These are phyloP conservation scores for Bipolaris zeicola DNA, from an alignment of 2,329 filamentous ascomycete genomes.

Conservation along the genomic window DNA sequence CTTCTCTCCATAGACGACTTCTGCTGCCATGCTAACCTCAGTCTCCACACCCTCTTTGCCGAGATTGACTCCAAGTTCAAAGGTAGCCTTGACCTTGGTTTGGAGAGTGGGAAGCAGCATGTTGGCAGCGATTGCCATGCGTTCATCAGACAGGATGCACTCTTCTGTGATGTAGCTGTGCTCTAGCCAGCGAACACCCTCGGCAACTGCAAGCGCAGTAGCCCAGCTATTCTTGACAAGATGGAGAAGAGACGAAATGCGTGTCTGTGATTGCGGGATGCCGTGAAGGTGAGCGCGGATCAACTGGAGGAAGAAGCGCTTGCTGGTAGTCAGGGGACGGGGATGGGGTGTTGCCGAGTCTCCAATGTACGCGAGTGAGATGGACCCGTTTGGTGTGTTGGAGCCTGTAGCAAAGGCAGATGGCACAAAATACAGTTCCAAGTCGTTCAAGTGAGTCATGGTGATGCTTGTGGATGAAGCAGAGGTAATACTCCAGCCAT, in stretches of 20 bases:
- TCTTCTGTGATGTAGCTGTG: conserved; percentile 69
- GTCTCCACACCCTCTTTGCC: conserved; percentile 56
- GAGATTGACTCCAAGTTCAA: conserved; percentile 60
- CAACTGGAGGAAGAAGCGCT: conserved; percentile 75
- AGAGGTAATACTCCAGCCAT: conserved; percentile 73
- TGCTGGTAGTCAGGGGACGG: conserved; percentile 65
- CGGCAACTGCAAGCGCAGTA: conserved; percentile 63
- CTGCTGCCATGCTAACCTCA: conserved; percentile 62
- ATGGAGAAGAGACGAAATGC: conserved; percentile 62
- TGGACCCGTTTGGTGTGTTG: conserved; percentile 54
- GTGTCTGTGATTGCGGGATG: conserved; percentile 63
- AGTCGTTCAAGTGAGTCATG: conserved; percentile 73
- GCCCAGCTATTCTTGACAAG: conserved; percentile 70
- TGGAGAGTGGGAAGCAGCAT: conserved; percentile 68
- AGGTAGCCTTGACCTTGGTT: conserved; percentile 69
- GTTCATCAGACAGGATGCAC: conserved; percentile 67
- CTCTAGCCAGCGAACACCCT: conserved; percentile 66
- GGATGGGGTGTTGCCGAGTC: conserved; percentile 61
- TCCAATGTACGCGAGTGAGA: conserved; percentile 74
- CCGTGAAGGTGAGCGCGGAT: conserved; percentile 71
- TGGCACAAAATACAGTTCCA: conserved; percentile 75
- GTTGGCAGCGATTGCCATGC: conserved; percentile 64
- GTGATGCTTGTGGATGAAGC: conserved; percentile 67
- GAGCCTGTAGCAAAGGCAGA: conserved; percentile 60
- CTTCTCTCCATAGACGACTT: conserved; percentile 76